A percentile compares a stretch with the other conserved stretches of the same genome.
Evolutionary conservation across 257 asterid species (phyloP).

Genomic region (Solanum appendiculatum): DNA sequence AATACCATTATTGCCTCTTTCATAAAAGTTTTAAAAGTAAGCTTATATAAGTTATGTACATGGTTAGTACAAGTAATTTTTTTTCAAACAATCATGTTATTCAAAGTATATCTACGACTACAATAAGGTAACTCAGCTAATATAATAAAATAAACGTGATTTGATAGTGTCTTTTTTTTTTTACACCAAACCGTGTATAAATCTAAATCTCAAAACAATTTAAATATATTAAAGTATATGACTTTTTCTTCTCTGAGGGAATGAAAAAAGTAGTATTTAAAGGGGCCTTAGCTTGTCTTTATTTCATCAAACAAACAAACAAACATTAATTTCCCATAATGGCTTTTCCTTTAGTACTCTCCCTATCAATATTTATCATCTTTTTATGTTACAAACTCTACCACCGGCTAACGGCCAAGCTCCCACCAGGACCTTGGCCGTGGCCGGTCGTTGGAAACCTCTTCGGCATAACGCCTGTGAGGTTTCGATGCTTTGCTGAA

Average conservation of each 20-base stretch:
- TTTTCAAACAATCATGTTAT: no score
- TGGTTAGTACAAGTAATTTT: neutral
- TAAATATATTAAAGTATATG: neutral
- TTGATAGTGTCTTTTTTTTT: neutral
- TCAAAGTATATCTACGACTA: no score
- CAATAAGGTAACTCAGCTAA: no score
- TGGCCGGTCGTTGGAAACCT: constrained; percentile 25
- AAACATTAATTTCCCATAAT: neutral
- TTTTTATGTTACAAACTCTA: constrained; percentile 32
- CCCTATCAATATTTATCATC: constrained; percentile 14
- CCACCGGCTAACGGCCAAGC: constrained; percentile 27
- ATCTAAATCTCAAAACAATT: neutral
- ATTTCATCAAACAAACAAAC: neutral
- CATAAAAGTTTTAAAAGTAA: neutral
- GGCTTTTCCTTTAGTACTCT: constrained; percentile 14
- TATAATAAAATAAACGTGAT: neutral
- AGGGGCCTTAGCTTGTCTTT: neutral
- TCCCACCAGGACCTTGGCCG: constrained; percentile 26
- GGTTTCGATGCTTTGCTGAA: constrained; percentile 17
- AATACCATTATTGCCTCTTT: neutral
- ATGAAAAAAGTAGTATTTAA: neutral
- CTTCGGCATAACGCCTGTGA: constrained; percentile 8
- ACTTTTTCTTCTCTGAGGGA: neutral
- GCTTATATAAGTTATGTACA: neutral
- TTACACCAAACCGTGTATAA: neutral